phyloP scores from a whole-genome alignment of 805 yeast species.

The Myxozyma geophila region DNA sequence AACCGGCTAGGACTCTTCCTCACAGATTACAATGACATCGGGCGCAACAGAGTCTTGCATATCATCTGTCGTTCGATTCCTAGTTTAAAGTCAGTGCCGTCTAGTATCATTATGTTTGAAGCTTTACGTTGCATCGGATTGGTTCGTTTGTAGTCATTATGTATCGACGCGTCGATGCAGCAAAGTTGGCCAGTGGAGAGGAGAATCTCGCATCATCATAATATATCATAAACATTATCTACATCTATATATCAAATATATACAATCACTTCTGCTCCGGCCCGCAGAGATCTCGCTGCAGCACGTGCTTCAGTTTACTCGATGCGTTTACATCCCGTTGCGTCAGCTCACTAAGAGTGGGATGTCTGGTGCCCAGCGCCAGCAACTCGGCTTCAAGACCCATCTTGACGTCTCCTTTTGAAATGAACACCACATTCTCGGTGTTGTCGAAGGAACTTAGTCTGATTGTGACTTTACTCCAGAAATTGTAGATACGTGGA shows the following conservation, averaged over 20 bases:
- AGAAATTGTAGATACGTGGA: slow-evolving; percentile 29
- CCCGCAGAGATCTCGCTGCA: slow-evolving; percentile 1
- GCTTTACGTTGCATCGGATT: slow-evolving; percentile 26
- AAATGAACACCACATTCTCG: background rate
- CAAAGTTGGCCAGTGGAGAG: slow-evolving; percentile 16
- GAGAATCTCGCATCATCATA: too few species aligned
- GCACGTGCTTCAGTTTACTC: slow-evolving; percentile 8
- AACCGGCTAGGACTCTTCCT: too few species aligned
- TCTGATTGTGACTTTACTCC: slow-evolving; percentile 18
- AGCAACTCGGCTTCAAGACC: slow-evolving; percentile 15
- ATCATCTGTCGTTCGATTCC: too few species aligned
- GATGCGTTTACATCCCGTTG: background rate
- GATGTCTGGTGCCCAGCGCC: background rate
- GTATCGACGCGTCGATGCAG: slow-evolving; percentile 20
- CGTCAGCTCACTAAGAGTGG: background rate
- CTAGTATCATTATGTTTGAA: too few species aligned
- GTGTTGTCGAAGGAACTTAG: slow-evolving; percentile 12
- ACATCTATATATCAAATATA: background rate
- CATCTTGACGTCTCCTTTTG: slow-evolving; percentile 12
- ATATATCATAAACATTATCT: background rate
- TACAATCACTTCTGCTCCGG: background rate
- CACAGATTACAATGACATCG: too few species aligned
- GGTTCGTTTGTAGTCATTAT: slow-evolving; percentile 2
- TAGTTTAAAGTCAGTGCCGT: too few species aligned
- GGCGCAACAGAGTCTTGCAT: too few species aligned